Evolutionary conservation across 805 yeast species (phyloP).

Genomic region (Kregervanrija fluxuum): DNA sequence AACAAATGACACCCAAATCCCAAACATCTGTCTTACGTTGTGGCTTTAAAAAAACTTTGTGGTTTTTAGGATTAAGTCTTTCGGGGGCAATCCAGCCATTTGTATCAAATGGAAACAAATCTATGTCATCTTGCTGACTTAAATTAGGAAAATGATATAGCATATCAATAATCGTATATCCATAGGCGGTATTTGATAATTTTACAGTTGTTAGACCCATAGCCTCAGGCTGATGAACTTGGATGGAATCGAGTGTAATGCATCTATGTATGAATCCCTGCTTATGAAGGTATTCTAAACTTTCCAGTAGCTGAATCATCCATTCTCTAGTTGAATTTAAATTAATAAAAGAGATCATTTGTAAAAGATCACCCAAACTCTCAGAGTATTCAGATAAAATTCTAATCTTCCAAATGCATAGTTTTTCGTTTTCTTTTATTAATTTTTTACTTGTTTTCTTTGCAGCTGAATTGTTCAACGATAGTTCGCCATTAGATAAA

Average conservation of each 20-base stretch:
- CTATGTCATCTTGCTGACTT: slow-evolving; percentile 15
- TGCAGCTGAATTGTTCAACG: slow-evolving; percentile 27
- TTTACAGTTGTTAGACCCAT: slow-evolving; percentile 53
- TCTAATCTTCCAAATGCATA: slow-evolving; percentile 57
- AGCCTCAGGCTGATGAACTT: slow-evolving; percentile 41
- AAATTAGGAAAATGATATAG: slow-evolving; percentile 25
- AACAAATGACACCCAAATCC: slow-evolving; percentile 79
- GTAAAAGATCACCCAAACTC: slow-evolving; percentile 56
- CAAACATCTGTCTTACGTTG: slow-evolving; percentile 87
- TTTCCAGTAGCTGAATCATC: slow-evolving; percentile 82
- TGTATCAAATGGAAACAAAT: slow-evolving; percentile 20
- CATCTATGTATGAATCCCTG: slow-evolving; percentile 73
- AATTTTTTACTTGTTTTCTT: slow-evolving; percentile 25
- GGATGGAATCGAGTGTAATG: slow-evolving; percentile 54
- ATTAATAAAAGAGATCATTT: slow-evolving; percentile 59
- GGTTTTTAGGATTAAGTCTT: slow-evolving; percentile 25
- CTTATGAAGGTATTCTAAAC: slow-evolving; percentile 77
- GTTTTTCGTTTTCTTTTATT: slow-evolving; percentile 12
- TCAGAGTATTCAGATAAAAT: slow-evolving; percentile 59
- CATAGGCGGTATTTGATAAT: slow-evolving; percentile 54
- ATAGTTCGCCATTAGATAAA: slow-evolving; percentile 23
- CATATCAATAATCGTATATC: slow-evolving; percentile 39
- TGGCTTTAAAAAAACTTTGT: slow-evolving; percentile 34
- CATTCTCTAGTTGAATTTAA: slow-evolving; percentile 77
- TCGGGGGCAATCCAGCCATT: slow-evolving; percentile 81